phyloP scores from a whole-genome alignment of 257 asterid species.

The Prunella vulgaris region DNA sequence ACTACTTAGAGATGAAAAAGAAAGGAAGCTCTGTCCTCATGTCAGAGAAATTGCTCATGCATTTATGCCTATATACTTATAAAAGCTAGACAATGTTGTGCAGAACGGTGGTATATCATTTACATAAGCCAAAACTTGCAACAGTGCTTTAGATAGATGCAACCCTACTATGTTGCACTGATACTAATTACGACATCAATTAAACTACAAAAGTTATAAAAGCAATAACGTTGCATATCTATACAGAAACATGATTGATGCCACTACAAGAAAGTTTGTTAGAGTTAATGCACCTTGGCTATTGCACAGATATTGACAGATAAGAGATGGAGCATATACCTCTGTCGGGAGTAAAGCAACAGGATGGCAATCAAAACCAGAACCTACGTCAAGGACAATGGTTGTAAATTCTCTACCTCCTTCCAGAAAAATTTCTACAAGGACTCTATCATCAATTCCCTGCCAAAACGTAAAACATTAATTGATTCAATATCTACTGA shows the following conservation, averaged over 20 bases:
- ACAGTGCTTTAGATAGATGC: background rate
- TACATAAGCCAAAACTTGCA: background rate
- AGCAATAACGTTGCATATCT: background rate
- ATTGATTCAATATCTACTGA: constrained; percentile 12
- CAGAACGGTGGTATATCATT: background rate
- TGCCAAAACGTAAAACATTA: constrained; percentile 24
- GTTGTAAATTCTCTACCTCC: constrained; percentile 91
- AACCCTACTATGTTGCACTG: background rate
- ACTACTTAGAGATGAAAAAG: background rate
- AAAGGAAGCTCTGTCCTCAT: background rate
- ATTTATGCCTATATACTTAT: background rate
- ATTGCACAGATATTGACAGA: constrained; percentile 2
- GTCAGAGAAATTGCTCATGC: background rate
- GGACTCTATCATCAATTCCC: constrained; percentile 86
- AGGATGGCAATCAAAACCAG: constrained; percentile 59
- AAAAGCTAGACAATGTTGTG: background rate
- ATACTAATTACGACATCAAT: background rate
- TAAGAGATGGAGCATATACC: constrained; percentile 34
- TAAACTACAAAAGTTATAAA: background rate
- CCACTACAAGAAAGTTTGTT: background rate
- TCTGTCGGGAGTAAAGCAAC: constrained; percentile 82
- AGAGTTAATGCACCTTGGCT: background rate
- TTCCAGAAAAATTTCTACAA: constrained; percentile 77
- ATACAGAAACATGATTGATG: background rate
- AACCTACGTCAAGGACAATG: constrained; percentile 77